These are phyloP conservation scores for Colletotrichum tropicicola DNA, from an alignment of 2,329 filamentous ascomycete genomes.

Conservation along the genomic window DNA sequence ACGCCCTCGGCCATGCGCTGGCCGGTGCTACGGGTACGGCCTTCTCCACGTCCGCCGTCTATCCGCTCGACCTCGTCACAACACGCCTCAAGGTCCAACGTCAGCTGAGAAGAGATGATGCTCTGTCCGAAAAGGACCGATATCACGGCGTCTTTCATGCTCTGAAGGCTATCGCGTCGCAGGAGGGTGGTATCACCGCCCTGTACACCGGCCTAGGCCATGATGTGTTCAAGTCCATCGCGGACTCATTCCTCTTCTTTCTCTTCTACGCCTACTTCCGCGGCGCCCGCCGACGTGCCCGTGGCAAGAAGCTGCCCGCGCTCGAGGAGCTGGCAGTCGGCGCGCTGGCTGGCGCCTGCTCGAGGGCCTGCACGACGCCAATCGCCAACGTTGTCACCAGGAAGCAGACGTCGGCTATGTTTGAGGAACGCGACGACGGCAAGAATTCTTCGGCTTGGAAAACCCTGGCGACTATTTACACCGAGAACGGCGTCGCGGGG, in stretches of 20 bases:
- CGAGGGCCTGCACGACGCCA: slow-evolving; percentile 81
- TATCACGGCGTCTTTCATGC: slow-evolving; percentile 77
- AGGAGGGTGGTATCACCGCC: slow-evolving; percentile 74
- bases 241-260: slow-evolving; percentile 88
- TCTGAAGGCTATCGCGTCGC: slow-evolving; percentile 72
- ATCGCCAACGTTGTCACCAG: slow-evolving; percentile 84
- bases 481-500: slow-evolving; percentile 76
- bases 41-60: slow-evolving; percentile 80
- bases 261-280: slow-evolving; percentile 73
- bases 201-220: slow-evolving; percentile 74
- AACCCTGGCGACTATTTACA: slow-evolving; percentile 70
- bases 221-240: slow-evolving; percentile 73
- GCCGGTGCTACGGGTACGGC: slow-evolving; percentile 83
- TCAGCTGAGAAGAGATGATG: slow-evolving; percentile 53
- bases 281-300: slow-evolving; percentile 42
- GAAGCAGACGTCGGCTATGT: slow-evolving; percentile 73
- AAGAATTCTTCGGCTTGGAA: slow-evolving; percentile 55
- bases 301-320: slow-evolving; percentile 58
- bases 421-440: background rate
- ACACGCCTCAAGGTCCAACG: slow-evolving; percentile 84
- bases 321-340: slow-evolving; percentile 80
- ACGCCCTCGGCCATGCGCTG: slow-evolving; percentile 82
- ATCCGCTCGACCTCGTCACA: slow-evolving; percentile 84
- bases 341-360: slow-evolving; percentile 76
- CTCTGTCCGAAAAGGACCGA: slow-evolving; percentile 41